These are phyloP conservation scores for Neonectria neomacrospora DNA, from an alignment of 2,329 filamentous ascomycete species.

Conservation along the genomic window DNA sequence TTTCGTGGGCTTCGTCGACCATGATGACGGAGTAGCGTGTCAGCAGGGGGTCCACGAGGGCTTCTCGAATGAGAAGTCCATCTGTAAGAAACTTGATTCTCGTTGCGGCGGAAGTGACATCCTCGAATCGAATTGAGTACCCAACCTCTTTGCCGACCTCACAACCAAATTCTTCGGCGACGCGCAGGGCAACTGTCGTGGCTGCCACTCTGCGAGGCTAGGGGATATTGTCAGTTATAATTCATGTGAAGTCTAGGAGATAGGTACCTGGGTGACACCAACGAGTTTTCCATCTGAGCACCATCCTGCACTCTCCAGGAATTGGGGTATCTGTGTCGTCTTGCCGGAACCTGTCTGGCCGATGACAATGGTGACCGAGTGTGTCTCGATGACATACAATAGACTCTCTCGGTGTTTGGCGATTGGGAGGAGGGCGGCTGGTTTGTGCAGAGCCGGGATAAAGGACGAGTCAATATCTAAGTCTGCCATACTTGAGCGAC, in stretches of 20 bases:
- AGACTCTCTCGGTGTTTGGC: conserved; percentile 82
- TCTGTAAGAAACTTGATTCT: conserved; percentile 96
- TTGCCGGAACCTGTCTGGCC: conserved; percentile 96
- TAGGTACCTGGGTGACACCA: conserved; percentile 85
- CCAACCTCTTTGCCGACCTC: conserved; percentile 91
- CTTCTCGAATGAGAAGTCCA: conserved; percentile 89
- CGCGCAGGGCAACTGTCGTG: conserved; percentile 86
- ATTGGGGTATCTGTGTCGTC: conserved; percentile 95
- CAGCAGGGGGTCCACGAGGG: conserved; percentile 89
- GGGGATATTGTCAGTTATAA: conserved; percentile 26
- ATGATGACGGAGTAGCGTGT: conserved; percentile 95
- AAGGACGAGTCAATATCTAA: conserved; percentile 67
- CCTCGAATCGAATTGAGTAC: conserved; percentile 93
- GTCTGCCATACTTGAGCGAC: conserved; percentile 59
- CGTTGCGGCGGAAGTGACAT: conserved; percentile 86
- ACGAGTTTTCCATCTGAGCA: conserved; percentile 84
- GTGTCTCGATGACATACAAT: conserved; percentile 86
- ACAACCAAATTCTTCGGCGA: conserved; percentile 89
- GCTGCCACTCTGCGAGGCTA: conserved; percentile 91
- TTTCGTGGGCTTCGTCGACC: conserved; percentile 97
- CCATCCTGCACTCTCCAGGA: conserved; percentile 89
- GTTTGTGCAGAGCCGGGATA: conserved; percentile 88
- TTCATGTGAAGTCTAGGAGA: conserved; percentile 24
- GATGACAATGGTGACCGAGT: conserved; percentile 86
- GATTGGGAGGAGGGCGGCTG: conserved; percentile 85